Evolutionary conservation across 1,139 yeast species (phyloP).

Genomic region (Saccharomyces hybrid): DNA sequence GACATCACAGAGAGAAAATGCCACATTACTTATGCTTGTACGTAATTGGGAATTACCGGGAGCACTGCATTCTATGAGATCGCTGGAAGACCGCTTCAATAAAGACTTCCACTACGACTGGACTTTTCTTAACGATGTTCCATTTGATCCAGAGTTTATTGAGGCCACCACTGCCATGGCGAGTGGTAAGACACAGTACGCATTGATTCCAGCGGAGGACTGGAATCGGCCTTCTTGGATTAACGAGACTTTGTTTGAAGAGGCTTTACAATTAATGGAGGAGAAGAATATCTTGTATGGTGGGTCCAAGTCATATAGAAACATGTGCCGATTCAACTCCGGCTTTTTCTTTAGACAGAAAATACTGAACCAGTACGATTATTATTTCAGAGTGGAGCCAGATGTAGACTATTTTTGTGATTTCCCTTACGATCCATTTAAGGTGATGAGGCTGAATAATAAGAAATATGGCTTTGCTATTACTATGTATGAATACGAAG

Average conservation of each 20-base stretch:
- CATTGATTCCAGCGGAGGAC: slow-evolving; percentile 53
- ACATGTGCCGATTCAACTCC: slow-evolving; percentile 76
- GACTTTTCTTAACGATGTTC: slow-evolving; percentile 81
- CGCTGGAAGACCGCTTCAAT: slow-evolving; percentile 63
- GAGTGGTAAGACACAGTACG: slow-evolving; percentile 64
- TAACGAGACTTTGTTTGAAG: slow-evolving; percentile 36
- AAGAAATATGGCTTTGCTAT: slow-evolving; percentile 89
- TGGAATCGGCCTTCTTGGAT: slow-evolving; percentile 63
- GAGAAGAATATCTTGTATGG: slow-evolving; percentile 71
- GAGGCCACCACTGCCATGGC: slow-evolving; percentile 67
- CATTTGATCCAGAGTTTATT: slow-evolving; percentile 62
- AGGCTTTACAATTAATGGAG: slow-evolving; percentile 47
- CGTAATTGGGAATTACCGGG: slow-evolving; percentile 56
- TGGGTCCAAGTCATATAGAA: slow-evolving; percentile 65
- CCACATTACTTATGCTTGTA: slow-evolving; percentile 65
- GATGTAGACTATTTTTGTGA: slow-evolving; percentile 82
- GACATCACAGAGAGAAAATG: neutral
- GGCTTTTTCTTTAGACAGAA: slow-evolving; percentile 76
- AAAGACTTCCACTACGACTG: slow-evolving; percentile 68
- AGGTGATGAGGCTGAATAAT: slow-evolving; percentile 58
- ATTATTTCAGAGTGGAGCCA: slow-evolving; percentile 94
- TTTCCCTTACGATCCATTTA: slow-evolving; percentile 71
- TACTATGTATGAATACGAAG: slow-evolving; percentile 65
- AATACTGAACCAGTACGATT: slow-evolving; percentile 57
- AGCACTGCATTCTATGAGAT: slow-evolving; percentile 37